A percentile compares a stretch with the other conserved stretches of the same genome.
Conservation (phyloP, 2,329 filamentous ascomycete genomes). For the Monilinia vaccinii-corymbosi region DNA sequence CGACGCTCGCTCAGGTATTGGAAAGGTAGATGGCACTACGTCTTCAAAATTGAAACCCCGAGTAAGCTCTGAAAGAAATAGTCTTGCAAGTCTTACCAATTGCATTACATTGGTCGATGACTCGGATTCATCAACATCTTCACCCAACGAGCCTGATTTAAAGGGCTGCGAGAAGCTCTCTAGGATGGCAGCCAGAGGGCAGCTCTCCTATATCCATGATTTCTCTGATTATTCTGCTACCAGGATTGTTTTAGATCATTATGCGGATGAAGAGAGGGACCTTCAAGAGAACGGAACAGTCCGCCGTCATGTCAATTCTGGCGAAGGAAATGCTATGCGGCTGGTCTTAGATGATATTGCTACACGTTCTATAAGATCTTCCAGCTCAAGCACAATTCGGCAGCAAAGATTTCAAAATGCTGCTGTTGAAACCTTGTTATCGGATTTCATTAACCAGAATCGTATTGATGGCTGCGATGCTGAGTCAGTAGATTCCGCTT, state of each 20-base stretch:
- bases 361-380: neutral
- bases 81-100: neutral
- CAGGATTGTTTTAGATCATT: slow-evolving; percentile 20
- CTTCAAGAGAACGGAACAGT: neutral
- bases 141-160: neutral
- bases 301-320: neutral
- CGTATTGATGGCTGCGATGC: neutral
- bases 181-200: neutral
- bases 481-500: neutral
- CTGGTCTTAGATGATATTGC: neutral
- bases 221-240: slow-evolving; percentile 21
- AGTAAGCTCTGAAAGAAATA: neutral
- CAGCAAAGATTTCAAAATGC: neutral
- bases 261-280: slow-evolving; percentile 17
- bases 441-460: neutral
- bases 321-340: neutral
- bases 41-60: neutral
- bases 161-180: slow-evolving; percentile 3
- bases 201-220: slow-evolving; percentile 24
- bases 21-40: neutral
- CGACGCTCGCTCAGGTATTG: neutral
- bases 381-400: neutral
- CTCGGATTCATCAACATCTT: neutral
- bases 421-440: neutral
- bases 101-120: neutral